Percentiles rank a stretch among this genome's conserved stretches.
Evolutionary conservation across 805 yeast species (phyloP).

Genomic region (Yarrowia alimentaria): DNA sequence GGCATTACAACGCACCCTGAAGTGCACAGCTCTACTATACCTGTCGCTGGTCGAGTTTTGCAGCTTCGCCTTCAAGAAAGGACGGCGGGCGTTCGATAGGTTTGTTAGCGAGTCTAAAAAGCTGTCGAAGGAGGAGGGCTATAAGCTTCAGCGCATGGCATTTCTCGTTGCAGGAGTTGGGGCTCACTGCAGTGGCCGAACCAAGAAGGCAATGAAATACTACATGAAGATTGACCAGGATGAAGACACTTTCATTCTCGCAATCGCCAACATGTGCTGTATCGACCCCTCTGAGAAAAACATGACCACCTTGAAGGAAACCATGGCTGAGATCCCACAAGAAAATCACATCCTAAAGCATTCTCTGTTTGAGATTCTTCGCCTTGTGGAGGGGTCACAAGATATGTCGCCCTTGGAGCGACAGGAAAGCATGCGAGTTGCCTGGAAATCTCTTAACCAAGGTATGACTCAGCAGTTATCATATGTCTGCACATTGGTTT

Average conservation of each 20-base stretch:
- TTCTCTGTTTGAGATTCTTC: conserved; percentile 10
- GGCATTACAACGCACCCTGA: conserved; percentile 5
- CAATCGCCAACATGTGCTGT: conserved; percentile 20
- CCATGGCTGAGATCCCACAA: not conserved
- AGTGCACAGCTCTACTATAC: conserved; percentile 7
- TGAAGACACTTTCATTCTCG: not conserved
- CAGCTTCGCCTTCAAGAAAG: conserved; percentile 16
- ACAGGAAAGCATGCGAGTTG: conserved; percentile 7
- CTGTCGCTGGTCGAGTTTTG: conserved; percentile 20
- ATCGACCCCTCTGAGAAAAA: conserved; percentile 12
- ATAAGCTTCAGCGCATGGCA: conserved; percentile 4
- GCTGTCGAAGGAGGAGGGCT: conserved; percentile 7
- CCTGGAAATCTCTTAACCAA: conserved; percentile 18
- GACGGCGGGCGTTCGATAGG: conserved; percentile 4
- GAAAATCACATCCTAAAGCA: conserved; percentile 9
- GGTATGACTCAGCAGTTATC: conserved; percentile 23
- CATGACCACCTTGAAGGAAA: not conserved
- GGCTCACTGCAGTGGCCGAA: not conserved
- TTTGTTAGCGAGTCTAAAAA: not conserved
- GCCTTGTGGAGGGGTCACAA: not conserved
- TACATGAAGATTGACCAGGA: not conserved
- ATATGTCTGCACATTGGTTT: conserved; percentile 12
- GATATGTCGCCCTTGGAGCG: not conserved
- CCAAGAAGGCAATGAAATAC: not conserved
- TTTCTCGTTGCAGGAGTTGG: conserved; percentile 11